These are phyloP conservation scores for Nakazawaea laoshanensis DNA, from an alignment of 805 yeast genomes.

Conservation along the genomic window DNA sequence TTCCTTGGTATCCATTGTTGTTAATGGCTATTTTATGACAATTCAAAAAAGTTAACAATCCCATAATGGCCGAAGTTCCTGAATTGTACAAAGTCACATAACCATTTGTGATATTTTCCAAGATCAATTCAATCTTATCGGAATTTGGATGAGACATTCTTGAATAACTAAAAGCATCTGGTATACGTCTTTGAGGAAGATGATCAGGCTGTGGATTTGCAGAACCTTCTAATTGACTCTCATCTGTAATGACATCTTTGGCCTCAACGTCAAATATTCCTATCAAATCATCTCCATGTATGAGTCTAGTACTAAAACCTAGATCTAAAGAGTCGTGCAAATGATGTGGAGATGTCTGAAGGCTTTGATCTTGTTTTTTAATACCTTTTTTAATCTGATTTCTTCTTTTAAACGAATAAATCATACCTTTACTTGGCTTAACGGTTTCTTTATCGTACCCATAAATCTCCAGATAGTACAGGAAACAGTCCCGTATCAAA, in stretches of 20 bases:
- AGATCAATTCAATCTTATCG: conserved; percentile 35
- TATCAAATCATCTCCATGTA: conserved; percentile 29
- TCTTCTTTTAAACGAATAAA: conserved; percentile 23
- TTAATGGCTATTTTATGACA: conserved; percentile 37
- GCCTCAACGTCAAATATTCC: too few species aligned
- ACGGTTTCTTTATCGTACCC: conserved; percentile 17
- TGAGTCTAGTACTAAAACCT: conserved; percentile 27
- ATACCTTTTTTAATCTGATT: conserved; percentile 14
- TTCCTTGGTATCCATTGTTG: conserved; percentile 42
- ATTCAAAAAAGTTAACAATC: conserved; percentile 35
- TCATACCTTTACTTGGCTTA: conserved; percentile 24
- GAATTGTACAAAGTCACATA: conserved; percentile 39
- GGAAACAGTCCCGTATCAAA: conserved; percentile 14
- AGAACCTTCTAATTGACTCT: too few species aligned
- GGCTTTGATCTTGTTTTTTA: too few species aligned
- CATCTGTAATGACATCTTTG: too few species aligned
- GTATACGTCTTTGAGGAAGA: too few species aligned
- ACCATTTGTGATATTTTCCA: conserved; percentile 35
- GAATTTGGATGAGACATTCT: conserved; percentile 39
- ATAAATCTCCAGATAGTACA: conserved; percentile 11
- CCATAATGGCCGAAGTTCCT: conserved; percentile 45
- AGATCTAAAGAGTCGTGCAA: too few species aligned
- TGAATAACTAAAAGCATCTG: conserved; percentile 31
- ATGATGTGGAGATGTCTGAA: too few species aligned
- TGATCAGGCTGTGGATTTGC: too few species aligned